A percentile compares a stretch with the other conserved stretches of the same genome.
phyloP scores from a whole-genome alignment of 2,329 filamentous ascomycete species.

The Leptographium radiaticola region DNA sequence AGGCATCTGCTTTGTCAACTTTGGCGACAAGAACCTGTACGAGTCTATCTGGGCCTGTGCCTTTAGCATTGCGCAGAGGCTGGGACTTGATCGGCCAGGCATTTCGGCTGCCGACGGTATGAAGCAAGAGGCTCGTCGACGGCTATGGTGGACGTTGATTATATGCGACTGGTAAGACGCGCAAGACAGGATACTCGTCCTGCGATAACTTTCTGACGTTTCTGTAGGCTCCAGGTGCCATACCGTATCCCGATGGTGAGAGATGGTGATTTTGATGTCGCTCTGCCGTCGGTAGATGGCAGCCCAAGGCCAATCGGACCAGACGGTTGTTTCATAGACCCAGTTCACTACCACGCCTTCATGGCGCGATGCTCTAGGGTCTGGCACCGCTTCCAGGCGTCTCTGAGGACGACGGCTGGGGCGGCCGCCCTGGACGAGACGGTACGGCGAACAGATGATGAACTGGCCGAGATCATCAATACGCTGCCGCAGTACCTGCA shows the following conservation, averaged over 20 bases:
- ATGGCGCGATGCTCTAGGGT: background rate
- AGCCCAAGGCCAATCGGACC: background rate
- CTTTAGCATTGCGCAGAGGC: background rate
- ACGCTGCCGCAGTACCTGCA: background rate
- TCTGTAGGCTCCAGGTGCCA: background rate
- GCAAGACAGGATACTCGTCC: background rate
- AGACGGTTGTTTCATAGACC: background rate
- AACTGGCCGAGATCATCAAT: background rate
- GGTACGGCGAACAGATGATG: background rate
- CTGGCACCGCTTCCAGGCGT: background rate
- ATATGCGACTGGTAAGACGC: slow-evolving; percentile 2
- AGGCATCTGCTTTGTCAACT: background rate
- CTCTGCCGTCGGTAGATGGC: background rate
- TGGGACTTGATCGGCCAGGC: background rate
- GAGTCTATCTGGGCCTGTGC: background rate
- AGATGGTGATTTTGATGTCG: background rate
- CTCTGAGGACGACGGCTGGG: background rate
- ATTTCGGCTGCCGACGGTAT: background rate
- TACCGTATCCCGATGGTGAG: background rate
- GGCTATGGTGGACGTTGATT: slow-evolving; percentile 2
- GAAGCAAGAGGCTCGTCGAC: background rate
- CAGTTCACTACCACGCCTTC: background rate
- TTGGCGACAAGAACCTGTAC: slow-evolving; percentile 8
- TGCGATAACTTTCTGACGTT: background rate
- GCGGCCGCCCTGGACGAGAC: background rate